These are phyloP conservation scores for Neofusicoccum sp. DNA, from an alignment of 2,329 filamentous ascomycete species.

Conservation along the genomic window DNA sequence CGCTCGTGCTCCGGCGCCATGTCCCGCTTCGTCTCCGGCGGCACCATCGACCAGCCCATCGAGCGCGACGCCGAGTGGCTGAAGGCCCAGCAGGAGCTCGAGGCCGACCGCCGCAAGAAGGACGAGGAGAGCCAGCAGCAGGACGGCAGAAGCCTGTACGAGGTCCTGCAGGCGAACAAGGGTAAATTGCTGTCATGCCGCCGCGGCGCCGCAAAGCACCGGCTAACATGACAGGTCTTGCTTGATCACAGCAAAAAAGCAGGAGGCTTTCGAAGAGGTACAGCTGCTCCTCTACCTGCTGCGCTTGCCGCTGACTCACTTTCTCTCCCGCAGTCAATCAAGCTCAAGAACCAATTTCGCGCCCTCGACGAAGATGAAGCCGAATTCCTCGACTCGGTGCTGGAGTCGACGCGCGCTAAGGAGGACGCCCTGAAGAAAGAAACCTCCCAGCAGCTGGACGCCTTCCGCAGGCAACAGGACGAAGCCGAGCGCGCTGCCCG, in stretches of 20 bases:
- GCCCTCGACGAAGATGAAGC: conserved; percentile 76
- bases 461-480: conserved; percentile 59
- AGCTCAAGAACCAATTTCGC: conserved; percentile 73
- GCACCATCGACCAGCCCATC: conserved; percentile 30
- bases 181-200: conserved; percentile 43
- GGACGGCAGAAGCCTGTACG: conserved; percentile 65
- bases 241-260: conserved; percentile 63
- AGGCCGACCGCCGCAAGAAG: conserved; percentile 57
- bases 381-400: conserved; percentile 65
- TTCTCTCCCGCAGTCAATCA: conserved; percentile 43
- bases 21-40: conserved; percentile 24
- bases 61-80: conserved; percentile 61
- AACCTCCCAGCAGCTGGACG: conserved; percentile 57
- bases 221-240: conserved; percentile 35
- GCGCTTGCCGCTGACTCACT: background rate
- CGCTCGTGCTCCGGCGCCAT: conserved; percentile 2
- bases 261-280: conserved; percentile 75
- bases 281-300: background rate
- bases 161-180: conserved; percentile 79
- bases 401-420: conserved; percentile 56
- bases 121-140: conserved; percentile 51
- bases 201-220: background rate
- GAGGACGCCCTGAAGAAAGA: conserved; percentile 58
- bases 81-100: conserved; percentile 63
- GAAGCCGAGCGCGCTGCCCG: conserved; percentile 53